Percentiles rank a stretch among this genome's conserved stretches.
These are phyloP conservation scores for Salix udensis DNA, from an alignment of 345 rosid species.

Conservation along the genomic window DNA sequence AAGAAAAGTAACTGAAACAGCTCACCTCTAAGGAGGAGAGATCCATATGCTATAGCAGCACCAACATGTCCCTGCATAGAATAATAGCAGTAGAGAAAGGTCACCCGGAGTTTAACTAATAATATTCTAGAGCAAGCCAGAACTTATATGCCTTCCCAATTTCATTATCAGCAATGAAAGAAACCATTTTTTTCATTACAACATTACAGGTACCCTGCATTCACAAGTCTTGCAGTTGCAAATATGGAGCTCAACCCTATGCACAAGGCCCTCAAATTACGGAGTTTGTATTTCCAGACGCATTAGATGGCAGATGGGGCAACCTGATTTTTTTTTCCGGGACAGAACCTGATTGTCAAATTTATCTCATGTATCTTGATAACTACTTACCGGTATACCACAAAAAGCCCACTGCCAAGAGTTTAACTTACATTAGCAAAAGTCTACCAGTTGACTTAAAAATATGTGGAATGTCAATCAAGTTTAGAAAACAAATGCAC, in stretches of 20 bases:
- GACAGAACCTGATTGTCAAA: too few relatives aligned
- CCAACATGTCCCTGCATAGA: constrained; percentile 77
- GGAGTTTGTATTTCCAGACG: not conserved
- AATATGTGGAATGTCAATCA: not conserved
- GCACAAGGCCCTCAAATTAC: not conserved
- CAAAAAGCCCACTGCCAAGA: too few relatives aligned
- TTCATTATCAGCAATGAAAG: not conserved
- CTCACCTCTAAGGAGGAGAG: constrained; percentile 85
- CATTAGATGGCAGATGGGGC: not conserved
- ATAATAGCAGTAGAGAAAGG: constrained; percentile 11
- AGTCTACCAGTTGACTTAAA: not conserved
- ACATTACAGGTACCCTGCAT: not conserved
- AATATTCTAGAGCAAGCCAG: not conserved
- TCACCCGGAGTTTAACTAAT: not conserved
- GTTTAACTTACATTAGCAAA: too few relatives aligned
- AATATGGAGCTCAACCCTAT: not conserved
- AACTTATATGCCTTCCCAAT: not conserved
- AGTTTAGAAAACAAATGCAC: not conserved
- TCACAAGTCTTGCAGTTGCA: not conserved
- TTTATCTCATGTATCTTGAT: too few relatives aligned
- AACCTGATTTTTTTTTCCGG: not conserved
- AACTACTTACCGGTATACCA: too few relatives aligned
- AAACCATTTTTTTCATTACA: not conserved
- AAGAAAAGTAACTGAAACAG: not conserved
- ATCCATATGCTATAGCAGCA: constrained; percentile 87